Evolutionary conservation across 2,329 filamentous ascomycete species (phyloP), one percentile per base, ranked within the genome.

Genomic region (Diplodia corticola): DNA sequence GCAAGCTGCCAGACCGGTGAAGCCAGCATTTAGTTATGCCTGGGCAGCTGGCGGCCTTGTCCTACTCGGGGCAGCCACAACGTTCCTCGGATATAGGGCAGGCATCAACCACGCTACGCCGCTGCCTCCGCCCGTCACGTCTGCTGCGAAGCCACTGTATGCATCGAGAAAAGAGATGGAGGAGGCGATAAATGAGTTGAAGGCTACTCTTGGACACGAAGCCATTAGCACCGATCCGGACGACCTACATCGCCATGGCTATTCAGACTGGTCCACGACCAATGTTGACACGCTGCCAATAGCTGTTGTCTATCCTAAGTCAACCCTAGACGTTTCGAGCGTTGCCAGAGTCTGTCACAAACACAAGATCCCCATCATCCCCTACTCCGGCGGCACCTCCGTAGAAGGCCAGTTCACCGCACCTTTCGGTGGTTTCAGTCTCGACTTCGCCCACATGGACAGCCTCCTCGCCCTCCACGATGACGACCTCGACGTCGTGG

Each of bases 331-430:
- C n/a, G 89, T 91, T 3, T 86, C 84, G 0, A 73, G 79, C 35
- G 86, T 91, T 64, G 88, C 87, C 33, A 83, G 88, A 70, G 82
- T 93, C 65, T 96, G 93, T 79, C 83, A 90, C 78, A 89, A 89
- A 75, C 89, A 93, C 77, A 88, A 85, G 15, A 86, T 97, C 63
- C 93, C 93, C 1, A 90, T 97, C 80, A 80, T 95, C 67, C 90
- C 92, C 0, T 97, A 91, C 74, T 95, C 91, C 0, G 93, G 92
- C 2, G 93, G 93, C 17, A 90, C 91, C 0, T 94, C 91, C 70
- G 82, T 97, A 0, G 93, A 97, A 76, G 93, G 91, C 17, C 95
- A 97, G 75, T 96, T 96, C 77, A 91, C 91, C 0, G 91, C 93
- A 17, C 92, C 92, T 0, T 90, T 89, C 74, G 93, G 92, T 12